These are phyloP conservation scores for Metroxylon sagu DNA, from an alignment of 176 grass and related monocot species.

Conservation along the genomic window DNA sequence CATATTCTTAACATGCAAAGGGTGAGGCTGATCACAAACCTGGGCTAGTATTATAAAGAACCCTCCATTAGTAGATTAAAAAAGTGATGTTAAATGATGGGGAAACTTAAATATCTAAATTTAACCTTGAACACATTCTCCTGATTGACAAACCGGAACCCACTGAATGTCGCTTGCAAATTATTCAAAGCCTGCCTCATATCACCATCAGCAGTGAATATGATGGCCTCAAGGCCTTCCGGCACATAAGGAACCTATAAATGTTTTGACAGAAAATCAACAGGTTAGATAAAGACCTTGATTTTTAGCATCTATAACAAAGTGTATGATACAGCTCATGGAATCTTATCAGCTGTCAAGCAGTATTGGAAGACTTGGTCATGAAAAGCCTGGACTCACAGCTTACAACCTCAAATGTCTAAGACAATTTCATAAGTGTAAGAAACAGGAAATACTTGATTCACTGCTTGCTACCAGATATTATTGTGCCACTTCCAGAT, in stretches of 20 bases:
- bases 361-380: too few species aligned
- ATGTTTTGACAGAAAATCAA: conserved; percentile 21
- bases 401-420: too few species aligned
- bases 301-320: too few species aligned
- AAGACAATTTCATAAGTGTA: too few species aligned
- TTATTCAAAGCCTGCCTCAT: conserved; percentile 99
- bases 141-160: conserved; percentile 88
- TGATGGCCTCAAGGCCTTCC: conserved; percentile 92
- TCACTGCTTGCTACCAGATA: too few species aligned
- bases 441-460: too few species aligned
- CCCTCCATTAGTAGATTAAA: too few species aligned
- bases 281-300: neutral
- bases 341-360: too few species aligned
- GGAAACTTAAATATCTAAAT: neutral
- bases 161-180: conserved; percentile 87
- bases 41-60: neutral
- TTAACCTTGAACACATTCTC: conserved; percentile 93
- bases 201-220: conserved; percentile 98
- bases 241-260: conserved; percentile 75
- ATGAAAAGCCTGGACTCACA: too few species aligned
- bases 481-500: too few species aligned
- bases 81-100: too few species aligned
- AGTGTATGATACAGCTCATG: too few species aligned
- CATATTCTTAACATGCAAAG: conserved; percentile 84
- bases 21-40: conserved; percentile 95